Evolutionary conservation across 2,329 filamentous ascomycete species (phyloP).

Genomic region (Meredithiella fracta): DNA sequence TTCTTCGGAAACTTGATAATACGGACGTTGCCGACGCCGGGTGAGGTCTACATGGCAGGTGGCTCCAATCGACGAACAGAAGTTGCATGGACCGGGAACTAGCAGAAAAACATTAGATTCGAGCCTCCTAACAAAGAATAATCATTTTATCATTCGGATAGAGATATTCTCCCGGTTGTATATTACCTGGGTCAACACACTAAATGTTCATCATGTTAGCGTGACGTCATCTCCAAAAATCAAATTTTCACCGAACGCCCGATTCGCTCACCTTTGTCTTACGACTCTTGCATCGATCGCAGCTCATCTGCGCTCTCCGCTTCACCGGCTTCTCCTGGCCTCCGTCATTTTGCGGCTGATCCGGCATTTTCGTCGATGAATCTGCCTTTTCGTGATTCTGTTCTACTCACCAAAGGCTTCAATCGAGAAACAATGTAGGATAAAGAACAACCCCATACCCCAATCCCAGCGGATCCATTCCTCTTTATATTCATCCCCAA

Average conservation of each 20-base stretch:
- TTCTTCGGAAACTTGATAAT: slow-evolving; percentile 20
- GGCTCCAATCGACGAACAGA: slow-evolving; percentile 19
- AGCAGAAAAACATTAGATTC: background rate
- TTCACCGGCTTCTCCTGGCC: slow-evolving; percentile 13
- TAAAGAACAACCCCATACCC: background rate
- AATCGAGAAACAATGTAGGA: background rate
- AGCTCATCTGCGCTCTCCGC: slow-evolving; percentile 20
- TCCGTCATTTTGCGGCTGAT: background rate
- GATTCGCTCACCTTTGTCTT: slow-evolving; percentile 18
- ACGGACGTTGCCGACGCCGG: slow-evolving; percentile 19
- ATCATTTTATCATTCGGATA: background rate
- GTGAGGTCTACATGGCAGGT: slow-evolving; percentile 19
- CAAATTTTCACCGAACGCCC: no score
- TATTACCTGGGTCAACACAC: slow-evolving; percentile 14
- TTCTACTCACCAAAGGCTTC: background rate
- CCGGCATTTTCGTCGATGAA: background rate
- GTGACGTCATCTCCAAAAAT: no score
- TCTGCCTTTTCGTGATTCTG: background rate
- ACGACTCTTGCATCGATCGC: slow-evolving; percentile 19
- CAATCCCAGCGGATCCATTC: background rate
- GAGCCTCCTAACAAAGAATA: no score
- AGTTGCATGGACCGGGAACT: slow-evolving; percentile 20
- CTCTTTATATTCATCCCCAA: background rate
- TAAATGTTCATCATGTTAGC: slow-evolving; percentile 4
- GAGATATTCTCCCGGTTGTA: background rate